A percentile compares a stretch with the other conserved stretches of the same genome.
Conservation (phyloP, 495 filamentous ascomycete species). For the Aspergillus avenaceus region DNA sequence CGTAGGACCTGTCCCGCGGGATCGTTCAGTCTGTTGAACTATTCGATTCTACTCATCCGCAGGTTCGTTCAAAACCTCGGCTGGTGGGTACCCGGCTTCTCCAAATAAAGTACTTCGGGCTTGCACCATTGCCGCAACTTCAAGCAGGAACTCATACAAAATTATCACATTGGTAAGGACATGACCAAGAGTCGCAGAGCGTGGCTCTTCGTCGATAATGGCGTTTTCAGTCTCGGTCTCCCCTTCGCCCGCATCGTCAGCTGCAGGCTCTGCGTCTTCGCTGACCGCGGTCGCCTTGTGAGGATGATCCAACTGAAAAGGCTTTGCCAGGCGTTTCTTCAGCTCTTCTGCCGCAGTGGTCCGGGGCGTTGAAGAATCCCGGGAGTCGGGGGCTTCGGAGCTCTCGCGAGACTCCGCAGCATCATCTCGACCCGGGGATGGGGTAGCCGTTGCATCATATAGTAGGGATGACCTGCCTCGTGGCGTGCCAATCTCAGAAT, state of each 20-base stretch:
- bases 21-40: neutral
- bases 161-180: conserved; percentile 67
- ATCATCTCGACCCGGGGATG: conserved; percentile 16
- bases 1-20: neutral
- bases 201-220: conserved; percentile 19
- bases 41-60: neutral
- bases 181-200: conserved; percentile 67
- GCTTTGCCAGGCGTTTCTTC: conserved; percentile 33
- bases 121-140: conserved; percentile 82
- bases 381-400: conserved; percentile 22
- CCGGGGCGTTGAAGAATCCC: conserved; percentile 26
- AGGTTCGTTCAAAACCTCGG: neutral
- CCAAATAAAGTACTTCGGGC: conserved; percentile 80
- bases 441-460: conserved; percentile 3
- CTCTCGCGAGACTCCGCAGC: too few relatives aligned
- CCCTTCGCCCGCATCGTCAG: conserved; percentile 34
- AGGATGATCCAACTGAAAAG: conserved; percentile 23
- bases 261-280: conserved; percentile 23
- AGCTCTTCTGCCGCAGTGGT: conserved; percentile 29
- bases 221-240: conserved; percentile 32
- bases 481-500: conserved; percentile 13
- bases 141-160: conserved; percentile 76
- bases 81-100: conserved; percentile 61
- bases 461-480: conserved; percentile 15
- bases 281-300: conserved; percentile 9